These are phyloP conservation scores for Melanopsichium pennsylvanicum DNA, from an alignment of 1,284 basidiomycete genomes.

Conservation along the genomic window DNA sequence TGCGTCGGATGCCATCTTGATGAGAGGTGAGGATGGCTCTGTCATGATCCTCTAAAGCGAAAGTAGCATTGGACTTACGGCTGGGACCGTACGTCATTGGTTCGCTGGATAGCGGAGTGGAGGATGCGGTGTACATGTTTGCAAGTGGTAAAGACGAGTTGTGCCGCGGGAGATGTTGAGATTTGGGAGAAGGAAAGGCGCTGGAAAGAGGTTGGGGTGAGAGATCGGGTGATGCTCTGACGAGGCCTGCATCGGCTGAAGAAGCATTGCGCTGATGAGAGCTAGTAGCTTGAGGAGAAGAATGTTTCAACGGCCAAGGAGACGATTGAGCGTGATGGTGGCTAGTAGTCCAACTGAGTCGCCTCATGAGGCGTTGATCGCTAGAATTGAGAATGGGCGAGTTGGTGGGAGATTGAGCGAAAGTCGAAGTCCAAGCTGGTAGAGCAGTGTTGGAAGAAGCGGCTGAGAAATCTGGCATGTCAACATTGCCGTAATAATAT, in stretches of 20 bases:
- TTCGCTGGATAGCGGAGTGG: neutral
- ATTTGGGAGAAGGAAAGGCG: no score
- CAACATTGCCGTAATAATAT: slow-evolving; percentile 50
- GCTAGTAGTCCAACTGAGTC: slow-evolving; percentile 32
- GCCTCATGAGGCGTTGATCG: slow-evolving; percentile 27
- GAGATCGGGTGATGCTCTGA: neutral
- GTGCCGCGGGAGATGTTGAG: no score
- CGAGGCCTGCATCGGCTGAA: slow-evolving; percentile 33
- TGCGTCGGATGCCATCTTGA: slow-evolving; percentile 4
- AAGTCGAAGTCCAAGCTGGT: slow-evolving; percentile 10
- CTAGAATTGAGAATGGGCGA: slow-evolving; percentile 25
- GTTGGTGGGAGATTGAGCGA: slow-evolving; percentile 14
- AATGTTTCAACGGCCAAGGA: neutral
- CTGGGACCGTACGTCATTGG: slow-evolving; percentile 12
- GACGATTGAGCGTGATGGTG: neutral
- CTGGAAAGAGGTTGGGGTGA: neutral
- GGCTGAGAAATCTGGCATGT: slow-evolving; percentile 37
- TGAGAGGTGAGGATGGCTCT: slow-evolving; percentile 31
- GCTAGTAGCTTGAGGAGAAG: neutral
- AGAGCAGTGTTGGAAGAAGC: slow-evolving; percentile 4
- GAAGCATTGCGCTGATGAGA: slow-evolving; percentile 29
- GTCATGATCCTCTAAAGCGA: slow-evolving; percentile 27
- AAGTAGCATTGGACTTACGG: slow-evolving; percentile 26
- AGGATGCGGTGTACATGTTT: neutral
- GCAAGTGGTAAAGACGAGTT: slow-evolving; percentile 17